Evolutionary conservation across 805 yeast species (phyloP).

Genomic region (Candida ipomoeae): DNA sequence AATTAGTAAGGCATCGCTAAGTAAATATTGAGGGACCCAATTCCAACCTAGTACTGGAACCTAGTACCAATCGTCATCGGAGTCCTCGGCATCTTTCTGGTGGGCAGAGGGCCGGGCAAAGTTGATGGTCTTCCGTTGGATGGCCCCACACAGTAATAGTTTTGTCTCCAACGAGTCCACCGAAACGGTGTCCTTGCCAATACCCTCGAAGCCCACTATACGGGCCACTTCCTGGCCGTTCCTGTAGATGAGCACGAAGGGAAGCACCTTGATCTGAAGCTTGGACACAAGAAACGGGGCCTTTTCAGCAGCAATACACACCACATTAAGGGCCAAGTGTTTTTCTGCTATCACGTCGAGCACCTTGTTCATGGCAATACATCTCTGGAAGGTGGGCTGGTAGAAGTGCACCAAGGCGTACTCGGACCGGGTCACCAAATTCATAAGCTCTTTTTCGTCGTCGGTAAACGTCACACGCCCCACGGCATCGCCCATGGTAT

Average conservation of each 20-base stretch:
- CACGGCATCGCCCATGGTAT: conserved; percentile 34
- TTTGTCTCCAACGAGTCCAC: conserved; percentile 45
- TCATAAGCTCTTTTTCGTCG: conserved; percentile 57
- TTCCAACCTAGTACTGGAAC: not conserved
- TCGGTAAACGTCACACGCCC: conserved; percentile 25
- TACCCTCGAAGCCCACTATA: conserved; percentile 64
- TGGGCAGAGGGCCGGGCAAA: conserved; percentile 17
- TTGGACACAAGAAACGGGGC: conserved; percentile 72
- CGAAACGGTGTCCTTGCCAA: conserved; percentile 46
- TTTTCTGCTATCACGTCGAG: conserved; percentile 46
- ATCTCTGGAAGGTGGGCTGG: conserved; percentile 56
- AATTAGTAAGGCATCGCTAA: no score
- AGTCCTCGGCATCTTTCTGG: conserved; percentile 29
- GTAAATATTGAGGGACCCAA: no score
- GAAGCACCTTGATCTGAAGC: conserved; percentile 62
- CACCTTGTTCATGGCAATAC: conserved; percentile 53
- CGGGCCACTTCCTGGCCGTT: conserved; percentile 57
- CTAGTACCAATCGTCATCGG: conserved; percentile 17
- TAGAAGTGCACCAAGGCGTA: conserved; percentile 53
- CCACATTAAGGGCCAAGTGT: conserved; percentile 53
- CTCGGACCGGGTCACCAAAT: conserved; percentile 40
- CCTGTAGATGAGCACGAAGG: conserved; percentile 60
- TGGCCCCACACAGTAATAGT: conserved; percentile 21
- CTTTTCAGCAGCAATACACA: conserved; percentile 53
- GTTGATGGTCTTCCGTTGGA: conserved; percentile 32